Evolutionary conservation across 2,329 filamentous ascomycete genomes (phyloP).

Genomic region (Meredithiella fracta): DNA sequence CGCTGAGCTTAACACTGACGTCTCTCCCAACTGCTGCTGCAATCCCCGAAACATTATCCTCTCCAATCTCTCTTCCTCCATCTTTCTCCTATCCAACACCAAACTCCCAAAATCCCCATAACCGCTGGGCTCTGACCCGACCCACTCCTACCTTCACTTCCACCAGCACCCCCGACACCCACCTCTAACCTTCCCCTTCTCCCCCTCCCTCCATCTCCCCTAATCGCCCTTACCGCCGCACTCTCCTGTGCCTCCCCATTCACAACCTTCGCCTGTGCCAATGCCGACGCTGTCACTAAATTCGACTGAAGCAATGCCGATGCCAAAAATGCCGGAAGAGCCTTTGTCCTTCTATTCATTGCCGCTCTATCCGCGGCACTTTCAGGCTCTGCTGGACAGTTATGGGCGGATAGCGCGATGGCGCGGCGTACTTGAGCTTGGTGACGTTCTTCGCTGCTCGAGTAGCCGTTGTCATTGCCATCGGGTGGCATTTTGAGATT

Average conservation of each 20-base stretch:
- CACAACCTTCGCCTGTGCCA: constrained; percentile 7
- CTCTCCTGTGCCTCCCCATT: not conserved
- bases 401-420: constrained; percentile 39
- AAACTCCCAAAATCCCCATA: constrained; percentile 24
- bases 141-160: not conserved
- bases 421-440: constrained; percentile 45
- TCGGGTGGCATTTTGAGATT: not conserved
- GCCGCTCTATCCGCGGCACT: constrained; percentile 9
- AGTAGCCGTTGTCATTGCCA: constrained; percentile 13
- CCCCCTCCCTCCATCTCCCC: not conserved
- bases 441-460: constrained; percentile 27
- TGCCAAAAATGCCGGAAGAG: constrained; percentile 8
- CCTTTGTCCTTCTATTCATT: constrained; percentile 1
- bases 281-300: constrained; percentile 10
- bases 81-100: constrained; percentile 57
- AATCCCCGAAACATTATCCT: constrained; percentile 23
- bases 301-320: constrained; percentile 10
- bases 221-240: not conserved
- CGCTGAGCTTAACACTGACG: not conserved
- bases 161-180: too few relatives aligned
- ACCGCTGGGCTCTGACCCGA: too few relatives aligned
- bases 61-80: constrained; percentile 71
- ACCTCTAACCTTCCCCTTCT: too few relatives aligned
- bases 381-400: constrained; percentile 14
- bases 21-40: not conserved